Evolutionary conservation across 2,329 filamentous ascomycete species (phyloP).

Genomic region (Cladosporium phlei): DNA sequence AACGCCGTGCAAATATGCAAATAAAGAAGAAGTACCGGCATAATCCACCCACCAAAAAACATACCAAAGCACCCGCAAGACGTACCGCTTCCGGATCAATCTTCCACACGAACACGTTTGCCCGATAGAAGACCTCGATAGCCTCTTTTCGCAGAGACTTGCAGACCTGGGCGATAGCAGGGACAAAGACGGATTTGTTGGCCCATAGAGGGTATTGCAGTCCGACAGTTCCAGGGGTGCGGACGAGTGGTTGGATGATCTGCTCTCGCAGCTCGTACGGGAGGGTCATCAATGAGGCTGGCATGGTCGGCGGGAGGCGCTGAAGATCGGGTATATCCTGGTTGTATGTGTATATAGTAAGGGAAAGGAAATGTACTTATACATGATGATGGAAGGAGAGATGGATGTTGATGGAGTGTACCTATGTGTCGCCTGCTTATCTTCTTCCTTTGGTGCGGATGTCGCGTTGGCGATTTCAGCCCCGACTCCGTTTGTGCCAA

Average conservation of each 20-base stretch:
- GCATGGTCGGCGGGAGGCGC: not conserved
- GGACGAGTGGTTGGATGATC: slow-evolving; percentile 18
- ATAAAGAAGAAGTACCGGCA: not conserved
- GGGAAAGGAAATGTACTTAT: not conserved
- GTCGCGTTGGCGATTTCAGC: no score
- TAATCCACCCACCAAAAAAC: not conserved
- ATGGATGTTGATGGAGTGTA: no score
- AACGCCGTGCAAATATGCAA: not conserved
- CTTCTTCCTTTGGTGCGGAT: no score
- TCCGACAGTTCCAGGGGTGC: slow-evolving; percentile 17
- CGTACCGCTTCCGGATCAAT: slow-evolving; percentile 18
- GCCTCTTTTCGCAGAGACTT: slow-evolving; percentile 18
- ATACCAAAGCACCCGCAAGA: not conserved
- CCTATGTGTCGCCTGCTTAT: no score
- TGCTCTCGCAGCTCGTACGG: slow-evolving; percentile 20
- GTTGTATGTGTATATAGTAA: not conserved
- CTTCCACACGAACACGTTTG: slow-evolving; percentile 22
- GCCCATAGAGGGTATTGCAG: slow-evolving; percentile 23
- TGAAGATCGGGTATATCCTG: not conserved
- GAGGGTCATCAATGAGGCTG: slow-evolving; percentile 15
- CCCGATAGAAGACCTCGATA: slow-evolving; percentile 21
- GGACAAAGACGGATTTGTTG: slow-evolving; percentile 15
- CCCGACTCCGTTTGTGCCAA: no score
- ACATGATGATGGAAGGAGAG: no score
- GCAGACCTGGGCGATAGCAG: slow-evolving; percentile 20